phyloP scores from a whole-genome alignment of 2,329 filamentous ascomycete genomes.

The Thermoascus crustaceus region DNA sequence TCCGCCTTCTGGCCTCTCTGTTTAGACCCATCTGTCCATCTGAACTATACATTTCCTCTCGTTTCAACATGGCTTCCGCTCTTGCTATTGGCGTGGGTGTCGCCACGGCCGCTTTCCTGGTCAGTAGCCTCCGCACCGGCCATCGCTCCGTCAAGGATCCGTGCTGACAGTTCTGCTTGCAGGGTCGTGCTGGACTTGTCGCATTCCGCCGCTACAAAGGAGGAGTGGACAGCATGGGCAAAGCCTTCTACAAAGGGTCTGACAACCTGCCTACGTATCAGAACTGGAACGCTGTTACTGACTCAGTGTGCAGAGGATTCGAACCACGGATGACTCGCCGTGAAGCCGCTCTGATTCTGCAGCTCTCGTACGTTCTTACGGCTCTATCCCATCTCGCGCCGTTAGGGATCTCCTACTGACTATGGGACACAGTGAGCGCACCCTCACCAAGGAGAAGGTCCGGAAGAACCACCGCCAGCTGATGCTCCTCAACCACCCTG shows the following conservation, averaged over 20 bases:
- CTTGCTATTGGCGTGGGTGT: constrained; percentile 39
- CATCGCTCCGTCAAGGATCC: constrained; percentile 1
- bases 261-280: not conserved
- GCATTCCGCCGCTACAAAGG: constrained; percentile 71
- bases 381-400: constrained; percentile 1
- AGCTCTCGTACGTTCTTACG: constrained; percentile 61
- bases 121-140: constrained; percentile 39
- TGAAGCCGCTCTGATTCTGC: constrained; percentile 84
- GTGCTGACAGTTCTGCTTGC: constrained; percentile 13
- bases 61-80: constrained; percentile 36
- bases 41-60: not conserved
- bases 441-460: constrained; percentile 82
- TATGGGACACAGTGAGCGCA: constrained; percentile 59
- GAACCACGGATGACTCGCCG: constrained; percentile 87
- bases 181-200: constrained; percentile 89
- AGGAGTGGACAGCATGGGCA: constrained; percentile 66
- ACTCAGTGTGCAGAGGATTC: constrained; percentile 55
- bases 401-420: constrained; percentile 7
- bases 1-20: constrained; percentile 1
- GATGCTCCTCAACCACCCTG: constrained; percentile 97
- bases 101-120: constrained; percentile 64
- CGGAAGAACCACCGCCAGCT: constrained; percentile 91
- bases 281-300: constrained; percentile 9
- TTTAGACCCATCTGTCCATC: not conserved
- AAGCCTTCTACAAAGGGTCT: constrained; percentile 86